Evolutionary conservation across 2,329 filamentous ascomycete genomes (phyloP).

Genomic region (Lachnellula cervina): DNA sequence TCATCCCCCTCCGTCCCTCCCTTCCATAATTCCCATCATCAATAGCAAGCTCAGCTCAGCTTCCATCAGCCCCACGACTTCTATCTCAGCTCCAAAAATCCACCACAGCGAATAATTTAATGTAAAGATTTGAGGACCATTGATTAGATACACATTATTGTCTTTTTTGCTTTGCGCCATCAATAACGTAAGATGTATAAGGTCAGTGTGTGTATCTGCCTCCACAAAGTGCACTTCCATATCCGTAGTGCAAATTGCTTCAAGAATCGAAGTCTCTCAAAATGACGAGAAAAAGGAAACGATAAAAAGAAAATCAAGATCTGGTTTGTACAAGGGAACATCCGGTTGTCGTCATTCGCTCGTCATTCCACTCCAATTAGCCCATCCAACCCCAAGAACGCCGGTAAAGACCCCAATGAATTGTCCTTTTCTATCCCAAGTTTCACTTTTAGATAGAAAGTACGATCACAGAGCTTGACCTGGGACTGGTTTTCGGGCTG

Average conservation of each 20-base stretch:
- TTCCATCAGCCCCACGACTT: too few relatives aligned
- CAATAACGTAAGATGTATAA: neutral
- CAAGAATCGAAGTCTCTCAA: neutral
- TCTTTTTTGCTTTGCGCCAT: too few relatives aligned
- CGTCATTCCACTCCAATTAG: conserved; percentile 1
- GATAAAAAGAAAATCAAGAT: neutral
- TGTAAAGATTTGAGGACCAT: too few relatives aligned
- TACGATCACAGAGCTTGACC: conserved; percentile 29
- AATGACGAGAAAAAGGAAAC: neutral
- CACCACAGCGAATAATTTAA: too few relatives aligned
- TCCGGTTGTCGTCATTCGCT: neutral
- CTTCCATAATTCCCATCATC: too few relatives aligned
- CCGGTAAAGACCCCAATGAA: conserved; percentile 1
- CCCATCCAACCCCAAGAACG: neutral
- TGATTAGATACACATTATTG: too few relatives aligned
- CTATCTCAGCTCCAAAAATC: too few relatives aligned
- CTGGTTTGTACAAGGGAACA: neutral
- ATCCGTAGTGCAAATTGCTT: too few relatives aligned
- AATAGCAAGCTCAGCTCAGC: too few relatives aligned
- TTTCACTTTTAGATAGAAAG: neutral
- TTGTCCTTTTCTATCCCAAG: conserved; percentile 4
- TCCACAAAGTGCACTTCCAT: neutral
- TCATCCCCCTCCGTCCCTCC: too few relatives aligned
- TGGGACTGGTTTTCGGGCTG: conserved; percentile 29
- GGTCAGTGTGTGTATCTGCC: neutral